phyloP scores from a whole-genome alignment of 2,329 filamentous ascomycete species.

The Atkinsonella hypoxylon region DNA sequence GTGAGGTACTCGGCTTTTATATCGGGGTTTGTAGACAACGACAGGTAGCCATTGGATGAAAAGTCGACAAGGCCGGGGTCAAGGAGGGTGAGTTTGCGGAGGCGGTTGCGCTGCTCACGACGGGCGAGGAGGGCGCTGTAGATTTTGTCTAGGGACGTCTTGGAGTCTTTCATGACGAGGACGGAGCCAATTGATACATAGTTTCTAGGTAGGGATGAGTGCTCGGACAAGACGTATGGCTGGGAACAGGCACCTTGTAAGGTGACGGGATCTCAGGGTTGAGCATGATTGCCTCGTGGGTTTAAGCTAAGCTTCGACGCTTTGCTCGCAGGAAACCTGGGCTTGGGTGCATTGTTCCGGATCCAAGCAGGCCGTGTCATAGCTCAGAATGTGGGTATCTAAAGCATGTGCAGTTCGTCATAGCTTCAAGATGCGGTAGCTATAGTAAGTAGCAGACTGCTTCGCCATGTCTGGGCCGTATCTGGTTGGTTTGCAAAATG shows the following conservation, averaged over 20 bases:
- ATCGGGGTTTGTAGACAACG: conserved; percentile 43
- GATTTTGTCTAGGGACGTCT: conserved; percentile 15
- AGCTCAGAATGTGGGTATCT: no score
- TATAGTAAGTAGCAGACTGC: no score
- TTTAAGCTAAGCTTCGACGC: background rate
- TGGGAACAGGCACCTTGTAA: background rate
- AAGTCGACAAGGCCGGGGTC: conserved; percentile 63
- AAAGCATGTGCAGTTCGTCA: no score
- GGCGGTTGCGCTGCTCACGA: conserved; percentile 21
- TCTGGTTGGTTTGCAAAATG: no score
- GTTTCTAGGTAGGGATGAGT: background rate
- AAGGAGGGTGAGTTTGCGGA: conserved; percentile 40
- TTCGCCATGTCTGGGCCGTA: no score
- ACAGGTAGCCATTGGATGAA: conserved; percentile 70
- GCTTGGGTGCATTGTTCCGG: no score
- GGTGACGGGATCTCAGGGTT: background rate
- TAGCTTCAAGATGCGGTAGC: no score
- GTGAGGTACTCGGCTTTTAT: conserved; percentile 53
- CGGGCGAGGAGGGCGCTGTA: conserved; percentile 16
- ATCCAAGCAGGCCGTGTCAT: no score
- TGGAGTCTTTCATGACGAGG: conserved; percentile 2
- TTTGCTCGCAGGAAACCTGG: no score
- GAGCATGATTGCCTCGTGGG: background rate
- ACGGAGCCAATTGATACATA: conserved; percentile 1
- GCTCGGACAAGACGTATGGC: background rate